phyloP scores from a whole-genome alignment of 306 rosid species.

The Quercus cerris region DNA sequence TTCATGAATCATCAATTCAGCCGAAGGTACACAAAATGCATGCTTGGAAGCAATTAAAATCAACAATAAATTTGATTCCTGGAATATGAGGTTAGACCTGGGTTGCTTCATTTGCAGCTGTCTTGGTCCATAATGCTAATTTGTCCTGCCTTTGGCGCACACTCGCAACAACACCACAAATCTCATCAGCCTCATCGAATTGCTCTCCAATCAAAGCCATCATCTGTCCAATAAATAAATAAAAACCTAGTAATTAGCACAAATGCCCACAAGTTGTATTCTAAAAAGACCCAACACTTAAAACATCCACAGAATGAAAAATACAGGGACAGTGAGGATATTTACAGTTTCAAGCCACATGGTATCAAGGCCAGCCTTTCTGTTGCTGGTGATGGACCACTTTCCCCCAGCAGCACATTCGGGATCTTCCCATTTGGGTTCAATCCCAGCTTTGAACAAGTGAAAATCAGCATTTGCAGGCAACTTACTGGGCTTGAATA shows the following conservation, averaged over 20 bases:
- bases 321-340: not conserved
- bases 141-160: conserved; percentile 94
- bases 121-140: conserved; percentile 88
- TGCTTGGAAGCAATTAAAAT: not conserved
- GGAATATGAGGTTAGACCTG: conserved; percentile 55
- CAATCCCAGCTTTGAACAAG: conserved; percentile 82
- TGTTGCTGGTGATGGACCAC: conserved; percentile 62
- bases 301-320: not conserved
- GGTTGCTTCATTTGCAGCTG: conserved; percentile 88
- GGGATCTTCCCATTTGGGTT: conserved; percentile 99
- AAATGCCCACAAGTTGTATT: not conserved
- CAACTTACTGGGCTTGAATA: conserved; percentile 86
- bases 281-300: not conserved
- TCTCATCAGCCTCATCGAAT: conserved; percentile 84
- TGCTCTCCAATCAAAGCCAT: conserved; percentile 98
- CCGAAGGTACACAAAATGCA: not conserved
- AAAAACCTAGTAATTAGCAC: not conserved
- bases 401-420: conserved; percentile 96
- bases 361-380: conserved; percentile 62
- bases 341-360: conserved; percentile 99
- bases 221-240: conserved; percentile 40
- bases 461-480: conserved; percentile 67
- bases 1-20: not conserved
- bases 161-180: conserved; percentile 93
- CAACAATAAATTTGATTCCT: conserved; percentile 5